These are phyloP conservation scores for Hypoxylon sp. DNA, from an alignment of 2,329 filamentous ascomycete genomes.

Conservation along the genomic window DNA sequence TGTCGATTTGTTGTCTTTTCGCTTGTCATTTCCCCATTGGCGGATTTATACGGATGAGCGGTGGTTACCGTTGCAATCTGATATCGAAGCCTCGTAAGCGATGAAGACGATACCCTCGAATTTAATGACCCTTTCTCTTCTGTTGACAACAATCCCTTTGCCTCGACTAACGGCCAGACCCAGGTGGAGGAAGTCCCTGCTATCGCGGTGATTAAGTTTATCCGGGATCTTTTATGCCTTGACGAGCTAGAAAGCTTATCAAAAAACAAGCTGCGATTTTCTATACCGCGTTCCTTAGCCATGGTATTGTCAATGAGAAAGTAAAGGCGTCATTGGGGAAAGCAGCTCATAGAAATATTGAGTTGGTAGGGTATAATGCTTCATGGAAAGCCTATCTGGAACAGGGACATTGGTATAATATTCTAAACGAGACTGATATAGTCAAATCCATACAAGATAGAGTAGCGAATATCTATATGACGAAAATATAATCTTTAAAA, in stretches of 20 bases:
- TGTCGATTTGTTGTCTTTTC: slow-evolving; percentile 58
- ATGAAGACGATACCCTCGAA: not conserved
- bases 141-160: not conserved
- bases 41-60: slow-evolving; percentile 63
- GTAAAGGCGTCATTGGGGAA: not conserved
- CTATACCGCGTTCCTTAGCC: slow-evolving; percentile 10
- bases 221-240: not conserved
- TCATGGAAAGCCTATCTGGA: not conserved
- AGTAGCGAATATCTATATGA: too few relatives aligned
- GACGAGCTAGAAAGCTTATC: not conserved
- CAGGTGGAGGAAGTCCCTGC: not conserved
- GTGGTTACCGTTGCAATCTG: slow-evolving; percentile 59
- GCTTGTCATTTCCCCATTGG: slow-evolving; percentile 54
- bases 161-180: not conserved
- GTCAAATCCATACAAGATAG: not conserved
- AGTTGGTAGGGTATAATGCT: not conserved
- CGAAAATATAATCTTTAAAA: too few relatives aligned
- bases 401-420: not conserved
- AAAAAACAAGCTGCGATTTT: not conserved
- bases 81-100: slow-evolving; percentile 48
- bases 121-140: not conserved
- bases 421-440: not conserved
- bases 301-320: slow-evolving; percentile 1
- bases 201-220: not conserved
- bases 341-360: not conserved